These are phyloP conservation scores for Dianthus caryophyllus DNA, from an alignment of 148 eudicot species.

Conservation along the genomic window DNA sequence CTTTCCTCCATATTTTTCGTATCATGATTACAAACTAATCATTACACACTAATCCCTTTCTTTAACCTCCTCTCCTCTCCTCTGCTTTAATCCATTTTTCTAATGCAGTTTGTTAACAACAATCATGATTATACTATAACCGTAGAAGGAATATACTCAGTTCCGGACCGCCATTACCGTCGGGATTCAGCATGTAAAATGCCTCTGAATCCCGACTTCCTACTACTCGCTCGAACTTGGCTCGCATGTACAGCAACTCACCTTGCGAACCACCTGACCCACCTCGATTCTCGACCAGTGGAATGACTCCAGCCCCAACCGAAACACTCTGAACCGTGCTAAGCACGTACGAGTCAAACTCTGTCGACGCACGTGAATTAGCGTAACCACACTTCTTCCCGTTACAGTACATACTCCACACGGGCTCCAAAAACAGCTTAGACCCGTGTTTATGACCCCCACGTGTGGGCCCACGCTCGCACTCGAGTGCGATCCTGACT, in stretches of 20 bases:
- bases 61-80: not conserved
- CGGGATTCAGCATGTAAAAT: conserved; percentile 85
- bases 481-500: conserved; percentile 72
- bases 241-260: conserved; percentile 83
- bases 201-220: conserved; percentile 90
- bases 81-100: not conserved
- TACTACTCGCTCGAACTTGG: conserved; percentile 73
- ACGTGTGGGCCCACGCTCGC: conserved; percentile 23
- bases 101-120: not conserved
- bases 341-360: conserved; percentile 64
- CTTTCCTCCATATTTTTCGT: conserved; percentile 19
- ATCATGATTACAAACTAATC: conserved; percentile 20
- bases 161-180: conserved; percentile 85
- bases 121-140: conserved; percentile 22
- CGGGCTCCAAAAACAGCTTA: conserved; percentile 41
- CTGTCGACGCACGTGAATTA: conserved; percentile 41
- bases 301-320: conserved; percentile 86
- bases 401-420: conserved; percentile 83
- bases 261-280: conserved; percentile 39
- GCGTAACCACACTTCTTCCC: conserved; percentile 74
- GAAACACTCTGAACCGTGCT: conserved; percentile 61
- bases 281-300: conserved; percentile 39
- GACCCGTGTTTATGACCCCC: conserved; percentile 25
- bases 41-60: conserved; percentile 16
- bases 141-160: conserved; percentile 80